Evolutionary conservation across 1,284 basidiomycete genomes (phyloP).

Genomic region (Apiotrichum akiyoshidainum): DNA sequence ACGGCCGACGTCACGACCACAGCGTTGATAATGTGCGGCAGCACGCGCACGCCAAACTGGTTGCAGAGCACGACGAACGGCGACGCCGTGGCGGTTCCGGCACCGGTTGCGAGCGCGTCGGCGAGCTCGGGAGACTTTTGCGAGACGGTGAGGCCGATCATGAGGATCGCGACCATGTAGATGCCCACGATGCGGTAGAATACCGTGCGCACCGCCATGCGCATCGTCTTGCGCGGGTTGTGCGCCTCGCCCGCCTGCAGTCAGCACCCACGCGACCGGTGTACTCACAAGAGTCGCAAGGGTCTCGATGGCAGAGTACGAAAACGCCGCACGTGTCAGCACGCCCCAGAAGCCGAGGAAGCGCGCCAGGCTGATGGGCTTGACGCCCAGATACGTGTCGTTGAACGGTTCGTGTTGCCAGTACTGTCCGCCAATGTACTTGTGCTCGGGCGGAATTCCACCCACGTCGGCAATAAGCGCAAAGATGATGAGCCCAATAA

Average conservation of each 20-base stretch:
- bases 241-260: conserved; percentile 44
- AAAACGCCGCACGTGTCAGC: conserved; percentile 46
- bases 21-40: conserved; percentile 67
- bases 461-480: conserved; percentile 69
- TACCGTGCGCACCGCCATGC: conserved; percentile 58
- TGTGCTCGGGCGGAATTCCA: conserved; percentile 60
- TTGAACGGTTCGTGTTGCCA: conserved; percentile 29
- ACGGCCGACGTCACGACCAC: conserved; percentile 59
- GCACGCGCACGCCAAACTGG: conserved; percentile 65
- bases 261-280: too few species aligned
- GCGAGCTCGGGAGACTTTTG: conserved; percentile 47
- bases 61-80: conserved; percentile 71
- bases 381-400: conserved; percentile 19
- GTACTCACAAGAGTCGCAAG: conserved; percentile 34
- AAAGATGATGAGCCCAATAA: conserved; percentile 53
- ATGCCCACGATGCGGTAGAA: conserved; percentile 65
- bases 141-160: conserved; percentile 36
- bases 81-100: conserved; percentile 64
- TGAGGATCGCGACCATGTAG: conserved; percentile 50
- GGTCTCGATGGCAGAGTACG: conserved; percentile 44
- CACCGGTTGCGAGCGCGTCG: conserved; percentile 54
- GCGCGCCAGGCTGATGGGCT: not conserved
- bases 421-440: conserved; percentile 31
- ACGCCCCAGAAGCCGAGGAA: conserved; percentile 64
- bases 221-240: conserved; percentile 67